phyloP scores from a whole-genome alignment of 768 basidiomycete species.

The Nidula microcarpa region DNA sequence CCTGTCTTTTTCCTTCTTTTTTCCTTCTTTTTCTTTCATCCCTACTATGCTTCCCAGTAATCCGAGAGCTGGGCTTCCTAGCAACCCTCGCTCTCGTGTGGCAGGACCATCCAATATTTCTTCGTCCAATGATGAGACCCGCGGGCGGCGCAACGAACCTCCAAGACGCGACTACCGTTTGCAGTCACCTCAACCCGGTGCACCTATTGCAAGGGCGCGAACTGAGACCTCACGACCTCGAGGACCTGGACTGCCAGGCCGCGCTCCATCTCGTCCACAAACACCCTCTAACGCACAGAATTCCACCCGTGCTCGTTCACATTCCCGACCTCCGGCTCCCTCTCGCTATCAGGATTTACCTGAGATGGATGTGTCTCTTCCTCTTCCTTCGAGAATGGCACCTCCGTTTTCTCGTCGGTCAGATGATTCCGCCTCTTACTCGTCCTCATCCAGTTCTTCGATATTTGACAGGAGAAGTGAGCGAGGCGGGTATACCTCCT shows the following conservation, averaged over 20 bases:
- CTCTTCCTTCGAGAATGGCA: neutral
- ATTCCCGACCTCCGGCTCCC: too few species aligned
- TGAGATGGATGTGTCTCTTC: too few species aligned
- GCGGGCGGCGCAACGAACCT: neutral
- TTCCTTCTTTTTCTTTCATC: constrained; percentile 2
- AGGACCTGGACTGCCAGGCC: too few species aligned
- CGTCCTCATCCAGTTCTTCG: constrained; percentile 26
- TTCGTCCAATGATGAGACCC: constrained; percentile 1
- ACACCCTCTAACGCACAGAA: too few species aligned
- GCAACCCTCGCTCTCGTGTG: constrained; percentile 35
- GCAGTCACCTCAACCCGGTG: too few species aligned
- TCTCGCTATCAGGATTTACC: too few species aligned
- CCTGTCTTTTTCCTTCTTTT: constrained; percentile 5
- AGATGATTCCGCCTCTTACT: constrained; percentile 18
- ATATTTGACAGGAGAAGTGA: constrained; percentile 31
- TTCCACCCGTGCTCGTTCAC: too few species aligned
- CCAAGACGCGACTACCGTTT: neutral
- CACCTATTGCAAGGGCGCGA: too few species aligned
- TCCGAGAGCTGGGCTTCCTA: constrained; percentile 29
- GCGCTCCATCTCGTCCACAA: too few species aligned
- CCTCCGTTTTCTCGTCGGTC: constrained; percentile 5
- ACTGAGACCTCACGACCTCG: too few species aligned
- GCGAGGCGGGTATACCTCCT: constrained; percentile 27
- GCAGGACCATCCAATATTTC: constrained; percentile 6
- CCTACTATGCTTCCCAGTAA: constrained; percentile 10